Evolutionary conservation across 2,329 filamentous ascomycete genomes (phyloP), one percentile per base, ranked within the genome.

Genomic region (Sporothrix variecibatus): DNA sequence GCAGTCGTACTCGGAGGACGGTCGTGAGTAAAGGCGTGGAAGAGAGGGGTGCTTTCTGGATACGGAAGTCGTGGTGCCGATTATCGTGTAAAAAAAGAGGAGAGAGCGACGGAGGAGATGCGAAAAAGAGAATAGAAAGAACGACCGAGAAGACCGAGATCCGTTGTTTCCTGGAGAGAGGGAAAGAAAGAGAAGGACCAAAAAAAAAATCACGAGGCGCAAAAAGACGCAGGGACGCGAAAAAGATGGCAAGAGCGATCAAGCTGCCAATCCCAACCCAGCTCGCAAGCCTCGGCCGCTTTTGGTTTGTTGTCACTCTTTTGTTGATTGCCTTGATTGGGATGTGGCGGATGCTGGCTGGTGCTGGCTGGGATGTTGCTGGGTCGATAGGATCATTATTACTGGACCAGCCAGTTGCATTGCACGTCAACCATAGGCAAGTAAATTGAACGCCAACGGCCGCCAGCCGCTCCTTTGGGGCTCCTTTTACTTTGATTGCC

Each of bases 301-400:
- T 23, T 40, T n/a, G 34, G 17, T 3, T 38, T 20, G 34, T 64
- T 53, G 51, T 53, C 51, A 23, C 51, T 53, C 46, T 64, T 20
- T 64, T 64, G 12, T 31, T 58, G 12, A 58, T 60, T 15, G 12
- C 4, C 51, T 23, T 53, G 34, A 34, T 34, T 34, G 34, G 34
- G 34, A 34, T 8, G 34, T 34, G 34, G 34, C 34, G 43, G 6
- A 56, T 26, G n/a, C 28, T 56, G n/a, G 51, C 51, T 49, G 43
- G 43, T 12, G 34, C 12, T 12, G 46, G 46, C n/a, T 23, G 20
- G 23, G 64, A 53, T 23, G 67, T 69, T 69, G 46, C 67, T 69
- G 67, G 46, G 67, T 69, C 67, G 46, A 69, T 69, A 26, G 23
- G 26, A 53, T 51, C 38, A 67, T 49, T 67, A 67, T 67, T 46